A percentile compares a stretch with the other conserved stretches of the same genome.
Evolutionary conservation across 352 stramenopile genomes (phyloP).

Genomic region (Globisporangium iwayamae): DNA sequence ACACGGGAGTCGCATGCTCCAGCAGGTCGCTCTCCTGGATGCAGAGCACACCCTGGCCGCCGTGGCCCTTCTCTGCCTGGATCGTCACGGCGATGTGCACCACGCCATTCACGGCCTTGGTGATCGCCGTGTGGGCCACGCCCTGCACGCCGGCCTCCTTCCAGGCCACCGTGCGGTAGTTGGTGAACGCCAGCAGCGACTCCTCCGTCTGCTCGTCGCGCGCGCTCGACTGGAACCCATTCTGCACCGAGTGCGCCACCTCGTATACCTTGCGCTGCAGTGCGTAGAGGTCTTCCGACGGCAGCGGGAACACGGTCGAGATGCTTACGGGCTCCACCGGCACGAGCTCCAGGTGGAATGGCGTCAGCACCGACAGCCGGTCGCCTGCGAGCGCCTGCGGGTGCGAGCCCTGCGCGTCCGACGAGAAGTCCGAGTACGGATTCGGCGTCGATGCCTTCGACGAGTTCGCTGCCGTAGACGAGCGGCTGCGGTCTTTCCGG

Average conservation of each 20-base stretch:
- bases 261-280: slow-evolving; percentile 51
- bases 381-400: slow-evolving; percentile 12
- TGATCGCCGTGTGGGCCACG: slow-evolving; percentile 41
- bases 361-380: slow-evolving; percentile 12
- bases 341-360: slow-evolving; percentile 28
- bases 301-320: slow-evolving; percentile 47
- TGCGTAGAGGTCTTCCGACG: slow-evolving; percentile 44
- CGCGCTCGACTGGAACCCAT: slow-evolving; percentile 39
- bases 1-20: slow-evolving; percentile 22
- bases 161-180: slow-evolving; percentile 40
- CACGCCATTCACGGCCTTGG: slow-evolving; percentile 41
- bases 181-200: slow-evolving; percentile 42
- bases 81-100: slow-evolving; percentile 50
- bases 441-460: slow-evolving; percentile 13
- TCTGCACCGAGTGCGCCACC: slow-evolving; percentile 44
- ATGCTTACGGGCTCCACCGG: slow-evolving; percentile 44
- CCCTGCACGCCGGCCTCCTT: slow-evolving; percentile 33
- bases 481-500: slow-evolving; percentile 16
- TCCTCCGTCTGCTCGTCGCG: slow-evolving; percentile 33
- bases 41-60: slow-evolving; percentile 41
- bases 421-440: slow-evolving; percentile 19
- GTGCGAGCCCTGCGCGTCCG: slow-evolving; percentile 12
- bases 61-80: slow-evolving; percentile 32
- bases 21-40: slow-evolving; percentile 42
- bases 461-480: slow-evolving; percentile 8